phyloP scores from a whole-genome alignment of 2,329 filamentous ascomycete genomes.

The Pestalotiopsis sp. region DNA sequence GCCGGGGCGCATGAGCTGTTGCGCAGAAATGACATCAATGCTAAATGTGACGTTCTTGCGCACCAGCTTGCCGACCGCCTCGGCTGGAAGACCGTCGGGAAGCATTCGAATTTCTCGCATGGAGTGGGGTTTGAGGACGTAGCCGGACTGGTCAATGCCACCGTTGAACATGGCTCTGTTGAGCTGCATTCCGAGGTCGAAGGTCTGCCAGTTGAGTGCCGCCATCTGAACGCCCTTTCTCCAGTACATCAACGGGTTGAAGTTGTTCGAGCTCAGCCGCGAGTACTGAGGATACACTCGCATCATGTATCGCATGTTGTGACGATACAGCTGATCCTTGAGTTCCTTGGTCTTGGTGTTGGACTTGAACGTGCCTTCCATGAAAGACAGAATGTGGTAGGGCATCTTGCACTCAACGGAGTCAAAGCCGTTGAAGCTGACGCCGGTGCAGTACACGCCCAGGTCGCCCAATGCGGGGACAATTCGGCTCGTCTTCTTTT shows the following conservation, averaged over 20 bases:
- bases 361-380: slow-evolving; percentile 84
- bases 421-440: slow-evolving; percentile 85
- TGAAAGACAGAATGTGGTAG: slow-evolving; percentile 96
- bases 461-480: slow-evolving; percentile 80
- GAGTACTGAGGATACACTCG: slow-evolving; percentile 88
- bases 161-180: slow-evolving; percentile 98
- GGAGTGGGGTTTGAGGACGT: slow-evolving; percentile 89
- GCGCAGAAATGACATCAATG: slow-evolving; percentile 89
- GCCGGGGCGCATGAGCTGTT: slow-evolving; percentile 85
- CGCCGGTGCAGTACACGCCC: slow-evolving; percentile 73
- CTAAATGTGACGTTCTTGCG: slow-evolving; percentile 83
- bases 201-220: slow-evolving; percentile 97
- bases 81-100: slow-evolving; percentile 55
- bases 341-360: slow-evolving; percentile 75
- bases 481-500: slow-evolving; percentile 80
- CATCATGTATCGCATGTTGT: slow-evolving; percentile 92
- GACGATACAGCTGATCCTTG: slow-evolving; percentile 79
- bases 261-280: slow-evolving; percentile 87
- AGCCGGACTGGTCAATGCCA: slow-evolving; percentile 83
- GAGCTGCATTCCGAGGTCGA: slow-evolving; percentile 92
- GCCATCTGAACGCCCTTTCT: slow-evolving; percentile 96
- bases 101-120: slow-evolving; percentile 72
- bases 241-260: slow-evolving; percentile 93
- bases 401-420: slow-evolving; percentile 78
- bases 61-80: slow-evolving; percentile 66